Conservation (phyloP, 2,329 filamentous ascomycete species). For the Arthrobotrys megalospora region DNA sequence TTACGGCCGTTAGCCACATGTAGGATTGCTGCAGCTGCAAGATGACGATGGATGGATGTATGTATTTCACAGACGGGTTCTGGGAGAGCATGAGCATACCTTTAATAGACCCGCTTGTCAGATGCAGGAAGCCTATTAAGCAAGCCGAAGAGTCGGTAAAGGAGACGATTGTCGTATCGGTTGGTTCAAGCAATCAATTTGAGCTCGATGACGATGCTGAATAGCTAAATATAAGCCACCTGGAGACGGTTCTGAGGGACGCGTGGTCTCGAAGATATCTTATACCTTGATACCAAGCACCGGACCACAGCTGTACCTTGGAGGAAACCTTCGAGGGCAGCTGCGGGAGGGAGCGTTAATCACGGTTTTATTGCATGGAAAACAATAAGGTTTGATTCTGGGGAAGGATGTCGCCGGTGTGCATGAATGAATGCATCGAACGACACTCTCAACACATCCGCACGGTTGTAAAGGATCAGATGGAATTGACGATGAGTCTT, state of each 20-base stretch:
- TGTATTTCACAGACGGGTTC: not conserved
- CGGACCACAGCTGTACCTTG: not conserved
- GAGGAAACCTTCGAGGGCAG: slow-evolving; percentile 1
- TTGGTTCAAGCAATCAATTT: slow-evolving; percentile 27
- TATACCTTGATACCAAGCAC: slow-evolving; percentile 3
- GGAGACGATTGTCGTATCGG: slow-evolving; percentile 35
- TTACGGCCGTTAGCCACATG: slow-evolving; percentile 42
- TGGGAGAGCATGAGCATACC: slow-evolving; percentile 1
- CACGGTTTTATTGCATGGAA: slow-evolving; percentile 50
- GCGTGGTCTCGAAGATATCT: slow-evolving; percentile 17
- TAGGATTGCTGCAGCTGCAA: slow-evolving; percentile 31
- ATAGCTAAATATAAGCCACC: slow-evolving; percentile 8
- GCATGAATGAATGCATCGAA: slow-evolving; percentile 57
- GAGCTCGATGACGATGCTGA: not conserved
- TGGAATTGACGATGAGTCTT: slow-evolving; percentile 34
- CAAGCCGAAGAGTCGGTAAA: slow-evolving; percentile 37
- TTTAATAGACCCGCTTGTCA: slow-evolving; percentile 29
- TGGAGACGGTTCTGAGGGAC: not conserved
- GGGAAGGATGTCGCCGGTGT: slow-evolving; percentile 34
- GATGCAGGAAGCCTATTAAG: slow-evolving; percentile 16
- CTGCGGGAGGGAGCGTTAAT: slow-evolving; percentile 42
- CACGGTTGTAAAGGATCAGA: slow-evolving; percentile 22
- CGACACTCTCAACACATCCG: slow-evolving; percentile 49
- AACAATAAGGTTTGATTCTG: slow-evolving; percentile 43
- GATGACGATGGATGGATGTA: slow-evolving; percentile 16